A percentile compares a stretch with the other conserved stretches of the same genome.
Conservation (phyloP, 1,284 basidiomycete genomes). For the Pseudozyma tsukubaensis region DNA sequence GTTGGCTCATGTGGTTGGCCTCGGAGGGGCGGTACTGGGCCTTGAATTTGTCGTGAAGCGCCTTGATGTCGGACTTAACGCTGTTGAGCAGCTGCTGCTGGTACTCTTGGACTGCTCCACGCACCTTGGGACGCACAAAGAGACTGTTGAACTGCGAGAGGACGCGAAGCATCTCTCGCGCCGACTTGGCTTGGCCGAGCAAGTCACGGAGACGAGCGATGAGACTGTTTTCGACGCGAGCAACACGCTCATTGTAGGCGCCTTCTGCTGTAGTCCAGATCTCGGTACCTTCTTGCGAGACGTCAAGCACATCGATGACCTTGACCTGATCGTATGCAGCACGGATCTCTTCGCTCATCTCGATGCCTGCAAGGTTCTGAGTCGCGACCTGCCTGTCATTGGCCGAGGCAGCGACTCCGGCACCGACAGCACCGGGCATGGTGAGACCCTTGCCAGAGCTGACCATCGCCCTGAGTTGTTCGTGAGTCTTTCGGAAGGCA, state of each 20-base stretch:
- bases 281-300: conserved; percentile 85
- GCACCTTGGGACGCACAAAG: conserved; percentile 90
- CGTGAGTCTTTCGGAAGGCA: conserved; percentile 93
- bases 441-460: conserved; percentile 82
- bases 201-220: conserved; percentile 91
- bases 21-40: conserved; percentile 93
- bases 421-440: conserved; percentile 19
- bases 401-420: conserved; percentile 12
- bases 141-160: conserved; percentile 98
- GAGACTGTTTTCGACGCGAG: conserved; percentile 97
- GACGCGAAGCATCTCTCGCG: conserved; percentile 99
- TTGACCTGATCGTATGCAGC: conserved; percentile 91
- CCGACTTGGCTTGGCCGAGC: conserved; percentile 93
- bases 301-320: conserved; percentile 94
- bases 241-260: conserved; percentile 96
- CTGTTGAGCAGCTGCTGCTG: conserved; percentile 77
- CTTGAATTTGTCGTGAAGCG: conserved; percentile 84
- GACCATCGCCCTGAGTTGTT: conserved; percentile 97
- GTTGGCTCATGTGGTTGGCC: conserved; percentile 96
- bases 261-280: conserved; percentile 97
- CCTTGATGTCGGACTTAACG: conserved; percentile 97
- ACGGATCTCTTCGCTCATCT: conserved; percentile 96
- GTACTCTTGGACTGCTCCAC: conserved; percentile 96
- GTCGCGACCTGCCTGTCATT: conserved; percentile 53
- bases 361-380: conserved; percentile 76